Conservation (phyloP, 257 asterid genomes). For the Rubia yunnanensis region DNA sequence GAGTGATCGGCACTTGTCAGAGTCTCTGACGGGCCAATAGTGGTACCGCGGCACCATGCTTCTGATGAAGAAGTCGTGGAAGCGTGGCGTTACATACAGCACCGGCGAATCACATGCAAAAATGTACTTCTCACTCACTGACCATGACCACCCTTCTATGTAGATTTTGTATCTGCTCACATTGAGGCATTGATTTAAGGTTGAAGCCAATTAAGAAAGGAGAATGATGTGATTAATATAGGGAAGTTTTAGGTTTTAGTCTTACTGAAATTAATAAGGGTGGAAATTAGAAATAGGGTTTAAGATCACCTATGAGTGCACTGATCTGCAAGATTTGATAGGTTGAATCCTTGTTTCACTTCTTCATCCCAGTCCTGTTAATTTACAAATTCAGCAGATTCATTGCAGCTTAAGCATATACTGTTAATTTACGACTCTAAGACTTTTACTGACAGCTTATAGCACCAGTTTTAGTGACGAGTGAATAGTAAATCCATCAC, state of each 20-base stretch:
- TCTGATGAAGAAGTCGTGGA: slow-evolving; percentile 70
- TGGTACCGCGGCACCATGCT: slow-evolving; percentile 67
- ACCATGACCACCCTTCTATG: slow-evolving; percentile 89
- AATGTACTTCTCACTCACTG: slow-evolving; percentile 81
- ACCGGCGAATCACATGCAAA: slow-evolving; percentile 77
- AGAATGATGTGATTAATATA: no score
- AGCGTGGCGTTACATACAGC: slow-evolving; percentile 49
- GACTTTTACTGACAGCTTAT: no score
- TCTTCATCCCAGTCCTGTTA: slow-evolving; percentile 25
- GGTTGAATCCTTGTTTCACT: slow-evolving; percentile 19
- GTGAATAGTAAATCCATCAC: no score
- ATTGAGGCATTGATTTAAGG: not conserved
- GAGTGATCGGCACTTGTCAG: slow-evolving; percentile 60
- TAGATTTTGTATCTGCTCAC: slow-evolving; percentile 65
- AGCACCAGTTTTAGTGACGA: no score
- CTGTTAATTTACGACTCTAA: no score
- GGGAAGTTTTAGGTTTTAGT: not conserved
- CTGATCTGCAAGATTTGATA: slow-evolving; percentile 26
- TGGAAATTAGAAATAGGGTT: not conserved
- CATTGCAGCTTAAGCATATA: not conserved
- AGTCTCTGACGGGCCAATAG: slow-evolving; percentile 74
- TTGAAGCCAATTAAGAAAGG: not conserved
- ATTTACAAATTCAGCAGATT: not conserved
- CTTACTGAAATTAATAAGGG: not conserved
- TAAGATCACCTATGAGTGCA: slow-evolving; percentile 20